phyloP scores from a whole-genome alignment of 306 rosid species.

The Oemleria cerasiformis region DNA sequence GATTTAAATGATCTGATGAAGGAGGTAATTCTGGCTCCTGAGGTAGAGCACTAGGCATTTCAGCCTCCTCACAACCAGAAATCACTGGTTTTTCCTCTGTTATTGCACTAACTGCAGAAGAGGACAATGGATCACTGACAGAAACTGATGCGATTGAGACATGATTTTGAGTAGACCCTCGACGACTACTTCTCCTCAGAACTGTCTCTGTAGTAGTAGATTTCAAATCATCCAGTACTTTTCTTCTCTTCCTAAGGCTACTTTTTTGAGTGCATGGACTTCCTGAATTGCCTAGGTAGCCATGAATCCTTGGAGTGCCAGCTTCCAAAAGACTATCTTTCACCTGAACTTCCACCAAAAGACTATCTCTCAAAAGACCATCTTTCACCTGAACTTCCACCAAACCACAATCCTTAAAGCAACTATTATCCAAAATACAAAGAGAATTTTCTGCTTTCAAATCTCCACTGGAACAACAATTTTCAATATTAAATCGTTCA shows the following conservation, averaged over 20 bases:
- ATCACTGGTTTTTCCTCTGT: constrained; percentile 52
- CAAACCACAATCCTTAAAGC: constrained; percentile 30
- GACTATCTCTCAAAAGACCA: constrained; percentile 15
- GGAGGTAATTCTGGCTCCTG: constrained; percentile 68
- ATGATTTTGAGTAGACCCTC: constrained; percentile 54
- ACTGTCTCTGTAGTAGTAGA: constrained; percentile 47
- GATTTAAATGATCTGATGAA: constrained; percentile 68
- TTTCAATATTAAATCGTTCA: constrained; percentile 35
- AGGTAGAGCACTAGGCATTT: constrained; percentile 41
- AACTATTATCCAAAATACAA: constrained; percentile 28
- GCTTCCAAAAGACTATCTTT: constrained; percentile 49
- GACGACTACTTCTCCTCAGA: constrained; percentile 94
- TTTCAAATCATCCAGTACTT: constrained; percentile 33
- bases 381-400: constrained; percentile 39
- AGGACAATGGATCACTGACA: constrained; percentile 38
- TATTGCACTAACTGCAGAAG: constrained; percentile 53
- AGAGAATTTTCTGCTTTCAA: constrained; percentile 26
- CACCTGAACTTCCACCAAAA: constrained; percentile 34
- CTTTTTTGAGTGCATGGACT: constrained; percentile 42
- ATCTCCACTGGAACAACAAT: constrained; percentile 31
- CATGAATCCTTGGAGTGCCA: constrained; percentile 34
- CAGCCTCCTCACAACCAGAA: constrained; percentile 40
- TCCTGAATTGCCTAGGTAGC: constrained; percentile 39
- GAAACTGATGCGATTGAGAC: constrained; percentile 24
- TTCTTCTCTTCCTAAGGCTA: constrained; percentile 64